phyloP scores from a whole-genome alignment of 2,329 filamentous ascomycete genomes.

The Fusarium cicatricum region DNA sequence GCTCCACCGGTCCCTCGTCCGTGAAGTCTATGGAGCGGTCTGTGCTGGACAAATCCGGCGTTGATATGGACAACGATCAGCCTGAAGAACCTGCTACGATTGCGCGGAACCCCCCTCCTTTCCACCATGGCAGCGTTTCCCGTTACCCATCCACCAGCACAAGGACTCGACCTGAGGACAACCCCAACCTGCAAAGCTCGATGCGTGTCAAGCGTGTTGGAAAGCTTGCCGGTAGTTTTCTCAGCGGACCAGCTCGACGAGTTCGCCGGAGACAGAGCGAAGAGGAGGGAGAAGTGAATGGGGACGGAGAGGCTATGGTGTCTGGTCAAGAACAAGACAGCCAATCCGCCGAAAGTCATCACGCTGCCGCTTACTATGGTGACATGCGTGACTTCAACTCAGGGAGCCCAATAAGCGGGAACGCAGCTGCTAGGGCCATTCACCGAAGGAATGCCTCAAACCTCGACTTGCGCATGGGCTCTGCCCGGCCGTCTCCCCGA shows the following conservation, averaged over 20 bases:
- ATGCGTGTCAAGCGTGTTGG: conserved; percentile 80
- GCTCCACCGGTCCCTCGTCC: conserved; percentile 49
- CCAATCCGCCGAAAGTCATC: conserved; percentile 50
- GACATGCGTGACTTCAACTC: conserved; percentile 61
- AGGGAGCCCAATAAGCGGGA: conserved; percentile 65
- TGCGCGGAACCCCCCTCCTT: conserved; percentile 55
- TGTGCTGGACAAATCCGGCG: conserved; percentile 44
- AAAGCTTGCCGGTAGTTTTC: conserved; percentile 77
- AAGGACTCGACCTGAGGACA: conserved; percentile 66
- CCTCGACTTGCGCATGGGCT: conserved; percentile 47
- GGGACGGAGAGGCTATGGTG: conserved; percentile 52
- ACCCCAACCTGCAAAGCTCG: conserved; percentile 73
- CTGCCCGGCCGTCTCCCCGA: conserved; percentile 45
- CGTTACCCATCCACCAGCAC: conserved; percentile 60
- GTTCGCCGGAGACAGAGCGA: conserved; percentile 63
- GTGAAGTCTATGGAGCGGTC: conserved; percentile 49
- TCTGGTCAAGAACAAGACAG: conserved; percentile 54
- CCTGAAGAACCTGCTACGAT: conserved; percentile 60
- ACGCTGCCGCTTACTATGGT: conserved; percentile 55
- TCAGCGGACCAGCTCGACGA: conserved; percentile 81
- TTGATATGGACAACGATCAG: conserved; percentile 57
- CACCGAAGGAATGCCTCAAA: conserved; percentile 52
- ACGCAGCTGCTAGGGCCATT: conserved; percentile 52
- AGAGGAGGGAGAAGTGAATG: conserved; percentile 64
- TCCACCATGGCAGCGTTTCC: conserved; percentile 61